A percentile compares a stretch with the other conserved stretches of the same genome.
Evolutionary conservation across 2,329 filamentous ascomycete species (phyloP).

Genomic region (Ophiostoma ulmi): DNA sequence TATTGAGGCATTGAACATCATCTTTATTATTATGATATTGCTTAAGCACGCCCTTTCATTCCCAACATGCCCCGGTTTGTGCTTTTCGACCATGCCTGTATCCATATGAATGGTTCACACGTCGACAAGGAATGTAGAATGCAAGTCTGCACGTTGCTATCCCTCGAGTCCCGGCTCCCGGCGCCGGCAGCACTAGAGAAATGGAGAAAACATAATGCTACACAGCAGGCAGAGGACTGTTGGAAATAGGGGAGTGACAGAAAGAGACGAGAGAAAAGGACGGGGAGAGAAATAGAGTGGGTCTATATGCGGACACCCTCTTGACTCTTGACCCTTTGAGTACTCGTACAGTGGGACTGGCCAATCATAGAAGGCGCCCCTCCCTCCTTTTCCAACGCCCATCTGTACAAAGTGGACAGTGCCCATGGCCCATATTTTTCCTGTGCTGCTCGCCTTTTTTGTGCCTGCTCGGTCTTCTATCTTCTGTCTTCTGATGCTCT

Average conservation of each 20-base stretch:
- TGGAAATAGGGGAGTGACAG: not conserved
- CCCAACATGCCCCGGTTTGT: not conserved
- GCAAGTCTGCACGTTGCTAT: not conserved
- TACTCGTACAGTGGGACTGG: not conserved
- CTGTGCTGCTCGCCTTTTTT: not conserved
- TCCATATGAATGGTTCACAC: not conserved
- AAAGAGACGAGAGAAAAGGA: not conserved
- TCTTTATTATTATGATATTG: not conserved
- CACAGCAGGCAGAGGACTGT: not conserved
- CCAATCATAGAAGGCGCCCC: conserved; percentile 18
- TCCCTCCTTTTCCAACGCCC: conserved; percentile 18
- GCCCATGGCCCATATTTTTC: not conserved
- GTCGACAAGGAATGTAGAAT: not conserved
- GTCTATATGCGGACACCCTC: not conserved
- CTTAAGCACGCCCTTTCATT: not conserved
- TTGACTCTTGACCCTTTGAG: not conserved
- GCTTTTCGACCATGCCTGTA: not conserved
- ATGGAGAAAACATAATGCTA: conserved; percentile 15
- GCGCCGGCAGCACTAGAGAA: not conserved
- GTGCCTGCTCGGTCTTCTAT: not conserved
- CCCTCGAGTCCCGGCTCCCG: conserved; percentile 8
- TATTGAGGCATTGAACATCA: not conserved
- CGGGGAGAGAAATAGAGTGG: not conserved
- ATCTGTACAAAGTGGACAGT: not conserved
- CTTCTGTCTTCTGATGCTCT: not conserved